Percentiles rank a stretch among this genome's conserved stretches.
Evolutionary conservation across 176 grass and related monocot species (phyloP).

Genomic region (Raddia distichophylla): DNA sequence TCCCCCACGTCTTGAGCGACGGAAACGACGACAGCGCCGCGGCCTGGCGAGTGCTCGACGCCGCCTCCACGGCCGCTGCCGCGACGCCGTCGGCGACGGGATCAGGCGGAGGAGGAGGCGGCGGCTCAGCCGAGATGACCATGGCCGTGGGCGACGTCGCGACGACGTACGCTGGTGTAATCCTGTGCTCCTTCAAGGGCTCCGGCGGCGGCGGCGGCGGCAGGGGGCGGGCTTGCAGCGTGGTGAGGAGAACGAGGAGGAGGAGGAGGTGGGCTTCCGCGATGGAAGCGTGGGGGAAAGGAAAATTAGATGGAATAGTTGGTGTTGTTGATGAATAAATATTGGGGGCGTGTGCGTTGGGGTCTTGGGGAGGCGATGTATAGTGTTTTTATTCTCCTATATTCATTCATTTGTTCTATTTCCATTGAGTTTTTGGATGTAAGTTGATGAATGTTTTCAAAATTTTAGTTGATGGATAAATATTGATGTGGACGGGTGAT

Average conservation of each 20-base stretch:
- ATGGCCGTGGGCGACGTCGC: conserved; percentile 53
- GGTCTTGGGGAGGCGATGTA: conserved; percentile 20
- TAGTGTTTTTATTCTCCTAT: no score
- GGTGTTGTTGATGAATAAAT: conserved; percentile 48
- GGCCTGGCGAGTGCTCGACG: conserved; percentile 33
- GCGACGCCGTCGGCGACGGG: conserved; percentile 45
- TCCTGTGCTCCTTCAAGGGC: not conserved
- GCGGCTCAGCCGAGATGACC: conserved; percentile 58
- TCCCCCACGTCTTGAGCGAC: conserved; percentile 67
- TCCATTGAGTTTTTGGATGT: not conserved
- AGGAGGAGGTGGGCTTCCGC: not conserved
- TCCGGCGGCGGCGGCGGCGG: not conserved
- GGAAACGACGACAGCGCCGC: conserved; percentile 54
- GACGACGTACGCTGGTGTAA: not conserved
- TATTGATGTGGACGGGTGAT: conserved; percentile 30
- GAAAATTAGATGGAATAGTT: conserved; percentile 49
- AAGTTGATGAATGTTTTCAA: no score
- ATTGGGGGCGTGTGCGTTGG: conserved; percentile 23
- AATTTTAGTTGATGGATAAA: no score
- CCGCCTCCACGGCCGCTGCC: conserved; percentile 22
- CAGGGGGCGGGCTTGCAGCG: conserved; percentile 45
- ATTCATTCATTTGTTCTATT: no score
- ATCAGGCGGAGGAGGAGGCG: conserved; percentile 49
- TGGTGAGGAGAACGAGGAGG: conserved; percentile 31
- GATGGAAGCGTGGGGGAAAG: conserved; percentile 42